These are phyloP conservation scores for Trametes pubescens DNA, from an alignment of 1,284 basidiomycete species.

Conservation along the genomic window DNA sequence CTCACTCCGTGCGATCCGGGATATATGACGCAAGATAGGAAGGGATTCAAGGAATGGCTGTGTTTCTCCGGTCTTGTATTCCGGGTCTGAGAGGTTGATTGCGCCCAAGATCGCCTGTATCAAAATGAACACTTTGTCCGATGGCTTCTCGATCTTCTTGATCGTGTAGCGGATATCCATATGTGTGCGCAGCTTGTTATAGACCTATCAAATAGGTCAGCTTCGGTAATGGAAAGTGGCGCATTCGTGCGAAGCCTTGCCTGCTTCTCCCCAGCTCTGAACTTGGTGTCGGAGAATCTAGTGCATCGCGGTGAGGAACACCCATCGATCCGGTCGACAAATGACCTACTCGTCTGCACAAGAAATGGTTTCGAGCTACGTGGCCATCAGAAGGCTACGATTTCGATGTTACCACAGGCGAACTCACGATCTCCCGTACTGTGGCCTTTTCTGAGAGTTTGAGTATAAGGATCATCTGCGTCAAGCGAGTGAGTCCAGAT, in stretches of 20 bases:
- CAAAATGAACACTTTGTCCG: slow-evolving; percentile 77
- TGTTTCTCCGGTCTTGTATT: slow-evolving; percentile 74
- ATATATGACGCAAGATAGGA: slow-evolving; percentile 70
- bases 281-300: slow-evolving; percentile 71
- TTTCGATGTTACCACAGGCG: background rate
- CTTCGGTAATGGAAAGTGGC: background rate
- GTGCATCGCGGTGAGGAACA: background rate
- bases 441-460: slow-evolving; percentile 60
- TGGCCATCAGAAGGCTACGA: slow-evolving; percentile 11
- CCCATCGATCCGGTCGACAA: background rate
- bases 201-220: slow-evolving; percentile 48
- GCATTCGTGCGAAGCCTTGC: slow-evolving; percentile 44
- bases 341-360: slow-evolving; percentile 69
- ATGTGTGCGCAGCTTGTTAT: slow-evolving; percentile 72
- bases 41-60: slow-evolving; percentile 76
- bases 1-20: slow-evolving; percentile 71
- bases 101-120: slow-evolving; percentile 85
- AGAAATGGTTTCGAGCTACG: slow-evolving; percentile 71
- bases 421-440: slow-evolving; percentile 70
- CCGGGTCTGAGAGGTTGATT: slow-evolving; percentile 68
- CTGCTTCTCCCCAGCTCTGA: slow-evolving; percentile 75
- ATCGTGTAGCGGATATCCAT: slow-evolving; percentile 76
- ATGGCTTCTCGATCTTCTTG: slow-evolving; percentile 69
- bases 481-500: no score
- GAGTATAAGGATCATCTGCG: slow-evolving; percentile 74